These are phyloP conservation scores for Leishmania guyanensis DNA, from an alignment of 208 protist genomes.

Conservation along the genomic window DNA sequence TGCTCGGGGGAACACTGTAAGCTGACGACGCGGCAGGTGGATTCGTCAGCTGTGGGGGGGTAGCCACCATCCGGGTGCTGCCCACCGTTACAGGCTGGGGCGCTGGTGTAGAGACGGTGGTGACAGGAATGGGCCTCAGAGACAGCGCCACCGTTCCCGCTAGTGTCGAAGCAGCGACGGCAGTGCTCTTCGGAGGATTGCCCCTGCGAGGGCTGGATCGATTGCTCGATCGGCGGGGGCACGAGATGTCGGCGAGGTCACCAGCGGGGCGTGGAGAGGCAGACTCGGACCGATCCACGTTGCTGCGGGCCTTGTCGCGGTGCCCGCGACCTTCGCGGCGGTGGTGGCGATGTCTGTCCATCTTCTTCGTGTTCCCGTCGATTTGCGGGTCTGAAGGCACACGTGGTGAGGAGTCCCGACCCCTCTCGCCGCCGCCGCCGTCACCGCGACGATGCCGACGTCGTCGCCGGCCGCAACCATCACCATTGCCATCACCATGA, in stretches of 20 bases:
- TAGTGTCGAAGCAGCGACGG: not conserved
- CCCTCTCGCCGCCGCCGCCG: not conserved
- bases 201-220: not conserved
- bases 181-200: not conserved
- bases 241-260: not conserved
- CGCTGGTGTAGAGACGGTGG: not conserved
- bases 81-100: not conserved
- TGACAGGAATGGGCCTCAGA: not conserved
- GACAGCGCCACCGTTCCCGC: not conserved
- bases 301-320: not conserved
- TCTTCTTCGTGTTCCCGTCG: not conserved
- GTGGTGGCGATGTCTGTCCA: slow-evolving; percentile 12
- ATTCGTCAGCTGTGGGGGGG: not conserved
- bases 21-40: not conserved
- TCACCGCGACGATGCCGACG: slow-evolving; percentile 1
- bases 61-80: not conserved
- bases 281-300: slow-evolving; percentile 2
- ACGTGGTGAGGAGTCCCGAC: not conserved
- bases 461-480: not conserved
- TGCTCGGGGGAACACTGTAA: not conserved
- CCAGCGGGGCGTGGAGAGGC: slow-evolving; percentile 7
- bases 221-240: slow-evolving; percentile 6
- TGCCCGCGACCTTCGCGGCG: slow-evolving; percentile 11
- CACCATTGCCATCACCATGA: not conserved
- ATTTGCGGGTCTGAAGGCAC: not conserved